Conservation (phyloP, 495 filamentous ascomycete genomes). For the Penicillium psychrofluorescens region DNA sequence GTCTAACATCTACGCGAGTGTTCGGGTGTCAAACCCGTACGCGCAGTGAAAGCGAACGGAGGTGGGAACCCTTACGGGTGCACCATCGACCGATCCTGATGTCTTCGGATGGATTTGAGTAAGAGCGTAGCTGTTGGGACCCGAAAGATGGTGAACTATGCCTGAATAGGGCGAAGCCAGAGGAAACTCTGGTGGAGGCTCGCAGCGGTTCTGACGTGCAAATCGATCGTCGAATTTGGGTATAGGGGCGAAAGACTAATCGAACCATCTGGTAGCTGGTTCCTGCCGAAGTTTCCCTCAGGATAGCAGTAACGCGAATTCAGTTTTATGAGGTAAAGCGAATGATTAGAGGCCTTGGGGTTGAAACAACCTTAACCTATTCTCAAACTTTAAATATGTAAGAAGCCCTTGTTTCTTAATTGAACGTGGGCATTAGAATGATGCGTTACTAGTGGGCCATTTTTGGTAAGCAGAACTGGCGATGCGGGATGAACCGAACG, state of each 20-base stretch:
- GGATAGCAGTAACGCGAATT: constrained; percentile 63
- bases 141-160: constrained; percentile 52
- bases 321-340: constrained; percentile 74
- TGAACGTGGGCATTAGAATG: constrained; percentile 64
- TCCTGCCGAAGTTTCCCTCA: constrained; percentile 64
- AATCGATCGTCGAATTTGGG: constrained; percentile 65
- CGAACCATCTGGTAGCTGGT: constrained; percentile 50
- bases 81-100: constrained; percentile 70
- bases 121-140: constrained; percentile 67
- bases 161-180: constrained; percentile 69
- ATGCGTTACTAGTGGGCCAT: constrained; percentile 58
- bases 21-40: constrained; percentile 62
- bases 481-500: constrained; percentile 64
- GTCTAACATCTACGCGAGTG: constrained; percentile 64
- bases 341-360: constrained; percentile 72
- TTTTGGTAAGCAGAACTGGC: constrained; percentile 67
- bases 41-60: constrained; percentile 67
- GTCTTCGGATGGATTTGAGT: constrained; percentile 72
- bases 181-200: constrained; percentile 71
- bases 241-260: constrained; percentile 61
- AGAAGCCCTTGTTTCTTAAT: constrained; percentile 64
- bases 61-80: constrained; percentile 49
- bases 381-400: constrained; percentile 75
- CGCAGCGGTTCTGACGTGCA: constrained; percentile 67
- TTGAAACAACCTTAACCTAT: constrained; percentile 67